phyloP scores from a whole-genome alignment of 768 basidiomycete genomes.

The Lactarius vividus region DNA sequence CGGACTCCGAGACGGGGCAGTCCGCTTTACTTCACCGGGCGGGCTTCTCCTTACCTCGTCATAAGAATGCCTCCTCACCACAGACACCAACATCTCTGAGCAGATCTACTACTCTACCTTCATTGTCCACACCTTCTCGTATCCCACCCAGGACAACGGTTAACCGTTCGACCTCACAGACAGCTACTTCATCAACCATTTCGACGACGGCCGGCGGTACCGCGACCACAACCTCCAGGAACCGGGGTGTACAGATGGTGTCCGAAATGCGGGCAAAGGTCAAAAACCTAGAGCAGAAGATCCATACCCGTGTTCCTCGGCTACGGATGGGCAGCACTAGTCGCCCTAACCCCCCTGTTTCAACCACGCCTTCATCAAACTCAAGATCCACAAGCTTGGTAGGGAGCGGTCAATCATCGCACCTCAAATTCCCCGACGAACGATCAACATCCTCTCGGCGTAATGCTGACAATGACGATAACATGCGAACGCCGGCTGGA shows the following conservation, averaged over 20 bases:
- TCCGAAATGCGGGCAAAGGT: slow-evolving; percentile 88
- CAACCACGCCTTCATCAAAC: slow-evolving; percentile 28
- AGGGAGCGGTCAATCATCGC: slow-evolving; percentile 15
- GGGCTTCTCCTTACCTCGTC: slow-evolving; percentile 42
- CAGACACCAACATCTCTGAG: slow-evolving; percentile 47
- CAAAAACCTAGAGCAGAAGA: slow-evolving; percentile 77
- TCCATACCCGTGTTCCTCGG: slow-evolving; percentile 83
- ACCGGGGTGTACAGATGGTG: slow-evolving; percentile 88
- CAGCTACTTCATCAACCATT: slow-evolving; percentile 36
- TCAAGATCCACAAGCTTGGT: slow-evolving; percentile 18
- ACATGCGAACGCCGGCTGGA: slow-evolving; percentile 46
- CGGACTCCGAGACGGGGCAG: slow-evolving; percentile 39
- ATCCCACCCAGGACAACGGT: slow-evolving; percentile 45
- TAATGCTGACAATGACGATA: slow-evolving; percentile 35
- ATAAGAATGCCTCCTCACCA: slow-evolving; percentile 41
- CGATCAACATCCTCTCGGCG: slow-evolving; percentile 26
- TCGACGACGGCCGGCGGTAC: slow-evolving; percentile 34
- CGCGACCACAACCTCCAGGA: slow-evolving; percentile 54
- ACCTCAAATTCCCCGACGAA: slow-evolving; percentile 37
- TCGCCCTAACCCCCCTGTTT: slow-evolving; percentile 39
- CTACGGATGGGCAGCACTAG: slow-evolving; percentile 78
- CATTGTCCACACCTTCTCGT: slow-evolving; percentile 46
- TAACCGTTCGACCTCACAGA: slow-evolving; percentile 32
- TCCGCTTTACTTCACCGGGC: slow-evolving; percentile 51
- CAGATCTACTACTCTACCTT: slow-evolving; percentile 53